Evolutionary conservation across 768 basidiomycete species (phyloP).

Genomic region (Leccinum disarticulatum): DNA sequence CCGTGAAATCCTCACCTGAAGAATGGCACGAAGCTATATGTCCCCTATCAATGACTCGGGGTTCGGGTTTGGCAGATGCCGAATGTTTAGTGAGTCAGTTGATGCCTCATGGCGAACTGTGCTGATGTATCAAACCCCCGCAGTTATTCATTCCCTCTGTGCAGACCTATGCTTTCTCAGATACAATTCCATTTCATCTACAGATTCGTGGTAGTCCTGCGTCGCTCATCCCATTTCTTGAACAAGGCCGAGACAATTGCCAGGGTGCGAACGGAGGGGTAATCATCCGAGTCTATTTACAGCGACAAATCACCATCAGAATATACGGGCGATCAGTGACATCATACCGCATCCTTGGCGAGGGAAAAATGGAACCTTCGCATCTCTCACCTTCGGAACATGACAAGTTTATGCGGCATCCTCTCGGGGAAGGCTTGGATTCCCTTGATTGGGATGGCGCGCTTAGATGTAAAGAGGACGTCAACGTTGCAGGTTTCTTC

Average conservation of each 20-base stretch:
- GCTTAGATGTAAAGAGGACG: conserved; percentile 38
- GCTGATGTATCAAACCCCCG: conserved; percentile 2
- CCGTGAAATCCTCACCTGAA: conserved; percentile 61
- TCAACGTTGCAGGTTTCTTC: conserved; percentile 46
- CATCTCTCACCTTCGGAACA: conserved; percentile 34
- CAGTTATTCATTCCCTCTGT: conserved; percentile 63
- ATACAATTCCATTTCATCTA: conserved; percentile 64
- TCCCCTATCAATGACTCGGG: conserved; percentile 39
- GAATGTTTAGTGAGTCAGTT: conserved; percentile 47
- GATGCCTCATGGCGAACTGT: background rate
- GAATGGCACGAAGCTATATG: conserved; percentile 60
- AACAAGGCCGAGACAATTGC: conserved; percentile 10
- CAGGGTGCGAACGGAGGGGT: conserved; percentile 12
- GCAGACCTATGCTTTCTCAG: conserved; percentile 51
- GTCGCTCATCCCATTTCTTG: conserved; percentile 48
- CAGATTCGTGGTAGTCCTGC: conserved; percentile 51
- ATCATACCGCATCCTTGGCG: conserved; percentile 38
- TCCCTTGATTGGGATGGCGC: conserved; percentile 66
- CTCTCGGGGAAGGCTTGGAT: conserved; percentile 32
- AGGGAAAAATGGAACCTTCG: conserved; percentile 48
- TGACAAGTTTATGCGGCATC: conserved; percentile 3
- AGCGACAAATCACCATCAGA: conserved; percentile 48
- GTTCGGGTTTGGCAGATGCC: conserved; percentile 38
- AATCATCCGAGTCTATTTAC: conserved; percentile 48
- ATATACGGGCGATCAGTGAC: conserved; percentile 23